Evolutionary conservation across 2,329 filamentous ascomycete species (phyloP).

Genomic region (Apiospora arundinis): DNA sequence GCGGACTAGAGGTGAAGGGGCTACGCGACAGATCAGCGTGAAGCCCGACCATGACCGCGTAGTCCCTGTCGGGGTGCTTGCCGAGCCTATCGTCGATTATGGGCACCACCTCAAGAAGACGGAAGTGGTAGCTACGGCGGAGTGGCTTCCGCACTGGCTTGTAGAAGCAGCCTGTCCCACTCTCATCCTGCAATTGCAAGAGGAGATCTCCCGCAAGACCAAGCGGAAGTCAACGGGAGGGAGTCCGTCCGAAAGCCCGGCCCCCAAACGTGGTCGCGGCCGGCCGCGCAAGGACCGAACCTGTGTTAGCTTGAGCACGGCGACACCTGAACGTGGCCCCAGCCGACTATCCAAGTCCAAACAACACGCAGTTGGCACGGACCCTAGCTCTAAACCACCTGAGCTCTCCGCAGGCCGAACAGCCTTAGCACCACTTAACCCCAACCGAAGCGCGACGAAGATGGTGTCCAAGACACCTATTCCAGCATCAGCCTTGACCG

Average conservation of each 20-base stretch:
- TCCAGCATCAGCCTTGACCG: neutral
- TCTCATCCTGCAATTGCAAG: neutral
- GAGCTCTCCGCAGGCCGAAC: neutral
- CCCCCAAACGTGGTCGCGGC: neutral
- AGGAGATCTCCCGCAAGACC: neutral
- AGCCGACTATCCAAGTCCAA: too few relatives aligned
- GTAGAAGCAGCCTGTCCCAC: neutral
- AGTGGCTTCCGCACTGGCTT: constrained; percentile 21
- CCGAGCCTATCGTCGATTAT: neutral
- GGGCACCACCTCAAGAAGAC: neutral
- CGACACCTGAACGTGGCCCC: neutral
- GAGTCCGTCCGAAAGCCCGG: neutral
- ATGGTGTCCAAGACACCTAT: too few relatives aligned
- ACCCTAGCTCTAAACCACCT: too few relatives aligned
- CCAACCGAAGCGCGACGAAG: neutral
- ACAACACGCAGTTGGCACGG: too few relatives aligned
- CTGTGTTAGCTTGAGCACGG: neutral
- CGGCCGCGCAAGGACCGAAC: neutral
- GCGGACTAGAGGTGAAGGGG: neutral
- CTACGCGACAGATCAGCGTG: neutral
- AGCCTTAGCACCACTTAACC: neutral
- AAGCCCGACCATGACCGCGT: neutral
- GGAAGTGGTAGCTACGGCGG: neutral
- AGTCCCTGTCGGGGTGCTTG: neutral
- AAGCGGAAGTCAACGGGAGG: neutral